phyloP scores from a whole-genome alignment of 2,329 filamentous ascomycete genomes.

The Sporothrix variecibatus region DNA sequence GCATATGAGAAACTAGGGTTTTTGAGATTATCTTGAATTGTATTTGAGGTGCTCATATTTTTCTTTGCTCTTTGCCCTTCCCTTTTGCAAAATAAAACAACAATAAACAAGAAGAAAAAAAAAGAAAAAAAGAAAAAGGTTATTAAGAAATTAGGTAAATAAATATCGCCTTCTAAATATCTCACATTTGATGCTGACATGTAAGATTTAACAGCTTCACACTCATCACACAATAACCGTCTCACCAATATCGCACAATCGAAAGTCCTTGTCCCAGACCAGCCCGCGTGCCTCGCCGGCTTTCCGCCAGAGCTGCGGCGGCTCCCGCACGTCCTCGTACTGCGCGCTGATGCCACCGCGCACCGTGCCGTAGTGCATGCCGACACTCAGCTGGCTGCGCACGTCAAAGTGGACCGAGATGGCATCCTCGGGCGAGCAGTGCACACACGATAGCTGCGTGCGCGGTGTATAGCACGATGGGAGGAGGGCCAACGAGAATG shows the following conservation, averaged over 20 bases:
- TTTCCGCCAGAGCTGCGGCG: conserved; percentile 60
- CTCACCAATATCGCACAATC: conserved; percentile 67
- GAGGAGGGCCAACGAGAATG: conserved; percentile 91
- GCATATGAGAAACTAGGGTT: not conserved
- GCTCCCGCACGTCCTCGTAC: conserved; percentile 65
- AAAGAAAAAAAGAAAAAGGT: not conserved
- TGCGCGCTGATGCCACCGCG: conserved; percentile 27
- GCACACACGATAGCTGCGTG: conserved; percentile 72
- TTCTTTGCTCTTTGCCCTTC: not conserved
- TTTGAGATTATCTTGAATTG: no score
- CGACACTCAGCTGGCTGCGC: conserved; percentile 74
- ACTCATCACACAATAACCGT: conserved; percentile 36
- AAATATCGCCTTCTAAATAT: not conserved
- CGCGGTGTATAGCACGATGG: conserved; percentile 84
- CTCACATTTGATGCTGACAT: not conserved
- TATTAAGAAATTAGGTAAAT: not conserved
- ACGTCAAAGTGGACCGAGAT: conserved; percentile 90
- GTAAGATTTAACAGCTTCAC: not conserved
- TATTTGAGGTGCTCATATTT: no score
- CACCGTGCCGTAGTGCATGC: conserved; percentile 82
- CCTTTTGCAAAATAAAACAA: not conserved
- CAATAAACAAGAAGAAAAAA: not conserved
- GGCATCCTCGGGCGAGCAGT: conserved; percentile 81
- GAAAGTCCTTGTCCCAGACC: conserved; percentile 58
- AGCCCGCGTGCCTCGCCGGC: conserved; percentile 60